Evolutionary conservation across 2,329 filamentous ascomycete genomes (phyloP), one percentile per base, ranked within the genome.

Genomic region (Xylaria sp.): DNA sequence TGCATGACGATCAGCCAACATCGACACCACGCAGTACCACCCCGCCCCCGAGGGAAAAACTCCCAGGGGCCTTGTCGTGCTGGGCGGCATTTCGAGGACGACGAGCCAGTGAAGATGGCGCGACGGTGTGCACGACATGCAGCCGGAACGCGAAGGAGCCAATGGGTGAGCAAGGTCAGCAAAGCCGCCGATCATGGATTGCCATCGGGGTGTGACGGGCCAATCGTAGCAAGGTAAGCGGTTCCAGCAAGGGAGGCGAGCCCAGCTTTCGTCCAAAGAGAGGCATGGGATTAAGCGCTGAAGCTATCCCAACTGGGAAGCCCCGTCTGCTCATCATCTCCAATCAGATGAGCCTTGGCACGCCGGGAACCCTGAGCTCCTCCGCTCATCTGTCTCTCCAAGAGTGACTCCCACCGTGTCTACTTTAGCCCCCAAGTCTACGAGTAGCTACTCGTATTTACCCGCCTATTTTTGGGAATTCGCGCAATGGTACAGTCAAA

Each of bases 91-190:
- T 68, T 65, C 4, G 42, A 59, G 61, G 64, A 57, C 52, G 61
- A 54, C 58, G 61, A 66, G 63, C 71, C 71, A 72, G 67, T 72
- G 59, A 70, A 66, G 64, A 65, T 47, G 65, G 64, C 65, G 56
- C 59, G 61, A 64, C 39, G 64, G 63, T 67, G 69, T 71, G 70
- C 70, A 67, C 66, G 60, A 67, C 58, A 67, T 66, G 69, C 70
- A 67, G 66, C 56, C 58, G 55, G 61, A 50, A 51, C 54, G 64
- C 47, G 49, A 13, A 34, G 63, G n/a, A 51, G 59, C 70, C 71
- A 72, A 72, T 72, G 57, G 59, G 60, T 65, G 57, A 62, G 55
- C 50, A 55, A 49, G 23, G 23, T 30, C 23, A 54, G 57, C 54
- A 67, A 70, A 70, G 64, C 67, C 71, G 70, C 71, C 65, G 65